These are phyloP conservation scores for Cryptomeria japonica DNA, from an alignment of 75 land plant genomes.

Conservation along the genomic window DNA sequence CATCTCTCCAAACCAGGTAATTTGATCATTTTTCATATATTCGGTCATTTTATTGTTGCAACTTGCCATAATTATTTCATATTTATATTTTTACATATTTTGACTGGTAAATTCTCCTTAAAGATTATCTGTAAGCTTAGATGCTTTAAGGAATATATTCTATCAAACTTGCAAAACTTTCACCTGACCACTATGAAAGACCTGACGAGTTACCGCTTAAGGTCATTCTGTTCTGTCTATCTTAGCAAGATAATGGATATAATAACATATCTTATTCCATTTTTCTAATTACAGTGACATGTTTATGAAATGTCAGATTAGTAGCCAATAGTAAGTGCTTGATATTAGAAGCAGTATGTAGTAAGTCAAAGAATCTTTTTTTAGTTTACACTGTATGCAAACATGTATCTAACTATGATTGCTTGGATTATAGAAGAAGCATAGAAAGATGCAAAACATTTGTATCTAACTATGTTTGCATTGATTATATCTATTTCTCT, in stretches of 20 bases:
- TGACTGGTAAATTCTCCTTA: too few relatives aligned
- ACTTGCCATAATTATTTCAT: neutral
- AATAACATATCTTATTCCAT: neutral
- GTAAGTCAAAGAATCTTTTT: neutral
- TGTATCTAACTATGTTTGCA: neutral
- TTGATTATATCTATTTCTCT: neutral
- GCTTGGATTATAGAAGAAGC: neutral
- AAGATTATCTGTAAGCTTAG: too few relatives aligned
- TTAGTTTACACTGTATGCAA: neutral
- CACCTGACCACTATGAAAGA: too few relatives aligned
- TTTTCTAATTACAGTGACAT: neutral
- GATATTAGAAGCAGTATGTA: too few relatives aligned
- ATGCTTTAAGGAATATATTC: too few relatives aligned
- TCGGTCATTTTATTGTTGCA: neutral
- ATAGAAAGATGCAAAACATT: neutral
- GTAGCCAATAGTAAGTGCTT: too few relatives aligned
- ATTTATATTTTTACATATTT: neutral
- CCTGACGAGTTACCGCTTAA: too few relatives aligned
- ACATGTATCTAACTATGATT: neutral
- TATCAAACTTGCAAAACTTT: too few relatives aligned
- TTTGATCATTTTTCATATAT: neutral
- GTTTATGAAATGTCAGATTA: too few relatives aligned
- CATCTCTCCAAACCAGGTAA: conserved; percentile 86
- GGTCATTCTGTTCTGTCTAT: neutral
- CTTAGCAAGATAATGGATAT: neutral